phyloP scores from a whole-genome alignment of 768 basidiomycete genomes.

The Gloeopeniophorella convolvens region DNA sequence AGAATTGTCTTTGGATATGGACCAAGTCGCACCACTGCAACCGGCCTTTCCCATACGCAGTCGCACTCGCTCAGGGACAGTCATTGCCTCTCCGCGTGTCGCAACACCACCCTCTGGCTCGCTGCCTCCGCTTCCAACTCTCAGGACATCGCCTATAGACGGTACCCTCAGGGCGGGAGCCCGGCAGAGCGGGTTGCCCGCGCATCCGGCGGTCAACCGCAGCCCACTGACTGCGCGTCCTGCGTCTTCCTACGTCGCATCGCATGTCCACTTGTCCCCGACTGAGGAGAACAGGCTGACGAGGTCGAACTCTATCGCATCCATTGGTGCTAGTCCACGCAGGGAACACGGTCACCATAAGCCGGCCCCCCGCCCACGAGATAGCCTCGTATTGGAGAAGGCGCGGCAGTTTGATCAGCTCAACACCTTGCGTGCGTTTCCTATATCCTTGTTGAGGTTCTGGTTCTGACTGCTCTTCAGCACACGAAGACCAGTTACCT shows the following conservation, averaged over 20 bases:
- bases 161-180: neutral
- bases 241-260: neutral
- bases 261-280: neutral
- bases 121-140: slow-evolving; percentile 22
- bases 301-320: neutral
- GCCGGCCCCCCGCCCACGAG: slow-evolving; percentile 13
- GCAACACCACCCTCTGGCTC: neutral
- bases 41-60: neutral
- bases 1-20: no score
- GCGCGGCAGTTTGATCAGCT: slow-evolving; percentile 11
- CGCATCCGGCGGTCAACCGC: neutral
- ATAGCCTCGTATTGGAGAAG: slow-evolving; percentile 23
- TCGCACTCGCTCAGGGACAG: slow-evolving; percentile 22
- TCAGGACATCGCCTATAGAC: neutral
- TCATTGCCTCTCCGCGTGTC: slow-evolving; percentile 17
- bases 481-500: slow-evolving; percentile 5
- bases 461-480: slow-evolving; percentile 18
- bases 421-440: slow-evolving; percentile 28
- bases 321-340: neutral
- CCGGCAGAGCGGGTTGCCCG: neutral
- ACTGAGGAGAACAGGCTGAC: neutral
- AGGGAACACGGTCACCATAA: neutral
- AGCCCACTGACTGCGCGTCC: neutral
- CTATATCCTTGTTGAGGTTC: slow-evolving; percentile 29
- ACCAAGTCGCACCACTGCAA: neutral